These are phyloP conservation scores for Apium graveolens DNA, from an alignment of 129 eudicot genomes.

Conservation along the genomic window DNA sequence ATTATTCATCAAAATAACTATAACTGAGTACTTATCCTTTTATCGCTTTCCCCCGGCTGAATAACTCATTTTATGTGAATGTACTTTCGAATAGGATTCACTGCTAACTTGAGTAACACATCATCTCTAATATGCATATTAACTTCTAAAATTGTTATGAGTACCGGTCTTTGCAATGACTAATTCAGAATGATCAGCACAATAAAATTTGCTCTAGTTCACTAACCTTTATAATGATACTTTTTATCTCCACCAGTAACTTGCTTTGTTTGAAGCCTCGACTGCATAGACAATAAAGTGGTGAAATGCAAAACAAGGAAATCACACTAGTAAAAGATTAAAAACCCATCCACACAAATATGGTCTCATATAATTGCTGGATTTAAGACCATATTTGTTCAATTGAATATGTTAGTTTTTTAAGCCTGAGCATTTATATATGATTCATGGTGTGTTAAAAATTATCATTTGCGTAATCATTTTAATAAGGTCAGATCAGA, in stretches of 20 bases:
- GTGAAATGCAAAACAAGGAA: conserved; percentile 1
- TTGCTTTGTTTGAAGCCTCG: conserved; percentile 92
- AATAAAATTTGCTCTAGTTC: background rate
- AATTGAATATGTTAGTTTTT: too few species aligned
- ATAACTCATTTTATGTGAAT: background rate
- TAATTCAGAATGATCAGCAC: background rate
- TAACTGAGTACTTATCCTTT: background rate
- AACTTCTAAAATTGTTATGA: background rate
- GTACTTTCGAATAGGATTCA: background rate
- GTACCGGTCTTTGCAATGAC: background rate
- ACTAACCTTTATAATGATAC: conserved; percentile 71
- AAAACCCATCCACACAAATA: background rate
- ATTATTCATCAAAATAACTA: background rate
- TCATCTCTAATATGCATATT: background rate
- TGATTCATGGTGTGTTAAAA: background rate
- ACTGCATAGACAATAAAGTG: conserved; percentile 34
- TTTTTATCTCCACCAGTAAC: conserved; percentile 55
- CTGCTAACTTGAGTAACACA: background rate
- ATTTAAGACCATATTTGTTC: background rate
- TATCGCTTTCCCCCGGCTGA: background rate
- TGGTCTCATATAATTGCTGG: background rate
- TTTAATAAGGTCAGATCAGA: background rate
- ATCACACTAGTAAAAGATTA: background rate
- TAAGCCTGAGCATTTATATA: too few species aligned
- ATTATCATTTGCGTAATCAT: background rate